Conservation (phyloP, 345 rosid genomes). For the Gossypium ekmanianum region DNA sequence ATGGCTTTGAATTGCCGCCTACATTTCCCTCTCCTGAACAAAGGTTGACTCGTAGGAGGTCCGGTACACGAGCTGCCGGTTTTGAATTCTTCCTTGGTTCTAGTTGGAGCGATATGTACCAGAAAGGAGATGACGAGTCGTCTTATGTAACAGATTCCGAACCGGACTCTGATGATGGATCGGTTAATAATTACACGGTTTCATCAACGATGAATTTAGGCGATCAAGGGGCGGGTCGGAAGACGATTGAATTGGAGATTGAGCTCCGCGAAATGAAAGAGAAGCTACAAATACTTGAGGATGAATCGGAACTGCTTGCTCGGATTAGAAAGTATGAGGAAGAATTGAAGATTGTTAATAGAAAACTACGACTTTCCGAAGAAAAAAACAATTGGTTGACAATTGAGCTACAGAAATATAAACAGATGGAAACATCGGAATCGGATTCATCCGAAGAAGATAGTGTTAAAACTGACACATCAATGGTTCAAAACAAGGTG, state of each 20-base stretch:
- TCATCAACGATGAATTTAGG: constrained; percentile 34
- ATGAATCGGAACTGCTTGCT: constrained; percentile 36
- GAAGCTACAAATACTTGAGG: constrained; percentile 43
- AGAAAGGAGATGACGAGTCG: constrained; percentile 64
- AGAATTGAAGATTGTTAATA: constrained; percentile 51
- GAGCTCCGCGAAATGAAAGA: constrained; percentile 56
- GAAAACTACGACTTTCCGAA: constrained; percentile 41
- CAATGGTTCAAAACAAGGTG: constrained; percentile 19
- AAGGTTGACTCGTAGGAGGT: constrained; percentile 37
- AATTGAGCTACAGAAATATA: constrained; percentile 38
- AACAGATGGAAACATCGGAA: constrained; percentile 36
- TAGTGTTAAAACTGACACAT: constrained; percentile 9
- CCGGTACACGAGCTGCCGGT: constrained; percentile 57
- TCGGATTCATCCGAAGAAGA: constrained; percentile 21
- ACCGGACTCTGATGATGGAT: constrained; percentile 63
- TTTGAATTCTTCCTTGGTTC: constrained; percentile 63
- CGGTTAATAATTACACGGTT: constrained; percentile 52
- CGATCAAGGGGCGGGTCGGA: constrained; percentile 42
- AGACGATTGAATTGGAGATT: constrained; percentile 48
- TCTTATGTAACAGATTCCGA: constrained; percentile 67
- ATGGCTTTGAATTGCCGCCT: constrained; percentile 34
- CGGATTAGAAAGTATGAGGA: constrained; percentile 48
- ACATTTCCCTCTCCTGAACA: constrained; percentile 46
- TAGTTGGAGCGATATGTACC: constrained; percentile 45
- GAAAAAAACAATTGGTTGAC: constrained; percentile 51